Evolutionary conservation across 202 grass and related monocot genomes (phyloP), one percentile per base, ranked within the genome.

Genomic region (Musa balbisiana): DNA sequence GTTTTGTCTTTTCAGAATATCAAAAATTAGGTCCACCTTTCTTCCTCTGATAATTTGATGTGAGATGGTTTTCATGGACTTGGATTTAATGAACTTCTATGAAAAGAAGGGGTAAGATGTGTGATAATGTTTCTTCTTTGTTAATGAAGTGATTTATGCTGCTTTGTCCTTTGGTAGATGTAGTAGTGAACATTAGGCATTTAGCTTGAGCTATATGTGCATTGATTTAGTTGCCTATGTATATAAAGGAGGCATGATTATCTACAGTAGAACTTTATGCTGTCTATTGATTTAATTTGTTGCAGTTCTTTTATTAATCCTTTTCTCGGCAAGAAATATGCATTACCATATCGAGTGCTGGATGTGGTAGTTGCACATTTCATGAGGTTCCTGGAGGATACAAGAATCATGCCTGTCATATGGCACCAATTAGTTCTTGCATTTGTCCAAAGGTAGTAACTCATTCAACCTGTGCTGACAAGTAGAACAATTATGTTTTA

Each of bases 291-390:
- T 80, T 67, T 80, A 24, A 23, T 53, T 51, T 58, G 17, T 83
- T 80, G 82, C 91, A 98, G 94, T 84, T 98, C 93, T 85, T 98
- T 98, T 81, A 89, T 98, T 73, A 93, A 98, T 55, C 77, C 93
- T 73, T 88, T 98, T 85, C 63, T 98, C n/a, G 94, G 93, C 77
- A 93, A 98, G 86, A 93, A 93, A 79, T 98, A 93, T 85, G 86
- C 91, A 81, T 88, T 98, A 83, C 94, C 90, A 66, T 91, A 92
- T 43, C 81, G 83, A 2, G 88, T 87, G 10, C 85, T 93, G 53
- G 94, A 98, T 89, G 84, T 86, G 19, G 85, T 91, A 58, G 79
- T 91, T 82, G 88, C 87, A 33, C 94, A 98, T 81, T 97, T 97
- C 81, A 84, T 97, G 88, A 73, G 90, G 20, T 97, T 93, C 85